Percentiles rank a stretch among this genome's conserved stretches.
phyloP scores from a whole-genome alignment of 495 filamentous ascomycete species.

The Talaromyces borbonicus region DNA sequence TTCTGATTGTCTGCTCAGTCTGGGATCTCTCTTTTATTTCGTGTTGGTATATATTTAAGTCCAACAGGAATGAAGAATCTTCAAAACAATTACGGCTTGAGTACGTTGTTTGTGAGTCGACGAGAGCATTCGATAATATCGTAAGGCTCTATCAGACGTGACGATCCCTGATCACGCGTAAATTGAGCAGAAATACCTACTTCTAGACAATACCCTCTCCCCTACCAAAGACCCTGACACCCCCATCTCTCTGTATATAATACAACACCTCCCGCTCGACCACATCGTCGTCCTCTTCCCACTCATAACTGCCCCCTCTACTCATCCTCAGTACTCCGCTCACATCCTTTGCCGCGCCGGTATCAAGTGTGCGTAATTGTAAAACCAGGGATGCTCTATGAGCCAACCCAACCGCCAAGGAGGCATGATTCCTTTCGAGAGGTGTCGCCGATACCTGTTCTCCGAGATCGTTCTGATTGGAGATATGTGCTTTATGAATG shows the following conservation, averaged over 20 bases:
- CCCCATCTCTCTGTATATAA: conserved; percentile 66
- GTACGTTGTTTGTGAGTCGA: not conserved
- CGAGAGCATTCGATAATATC: conserved; percentile 2
- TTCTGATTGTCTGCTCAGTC: not conserved
- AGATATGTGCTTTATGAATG: conserved; percentile 37
- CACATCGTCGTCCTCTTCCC: conserved; percentile 19
- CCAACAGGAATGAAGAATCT: conserved; percentile 3
- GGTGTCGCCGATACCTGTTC: conserved; percentile 21
- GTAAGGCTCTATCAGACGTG: too few species aligned
- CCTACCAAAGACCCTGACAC: conserved; percentile 69
- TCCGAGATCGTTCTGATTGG: conserved; percentile 13
- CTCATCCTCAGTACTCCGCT: conserved; percentile 81
- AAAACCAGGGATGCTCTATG: conserved; percentile 63
- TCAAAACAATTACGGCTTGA: conserved; percentile 3
- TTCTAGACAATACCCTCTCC: conserved; percentile 31
- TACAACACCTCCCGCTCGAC: conserved; percentile 72
- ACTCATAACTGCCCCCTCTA: conserved; percentile 39
- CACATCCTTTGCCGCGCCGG: conserved; percentile 78
- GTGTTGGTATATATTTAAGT: not conserved
- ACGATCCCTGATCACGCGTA: too few species aligned
- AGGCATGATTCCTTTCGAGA: conserved; percentile 53
- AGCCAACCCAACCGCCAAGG: conserved; percentile 58
- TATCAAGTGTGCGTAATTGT: conserved; percentile 66
- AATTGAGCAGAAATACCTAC: too few species aligned
- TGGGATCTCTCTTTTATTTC: not conserved